Evolutionary conservation across 2,329 filamentous ascomycete species (phyloP).

Genomic region (Thelonectria rubi): DNA sequence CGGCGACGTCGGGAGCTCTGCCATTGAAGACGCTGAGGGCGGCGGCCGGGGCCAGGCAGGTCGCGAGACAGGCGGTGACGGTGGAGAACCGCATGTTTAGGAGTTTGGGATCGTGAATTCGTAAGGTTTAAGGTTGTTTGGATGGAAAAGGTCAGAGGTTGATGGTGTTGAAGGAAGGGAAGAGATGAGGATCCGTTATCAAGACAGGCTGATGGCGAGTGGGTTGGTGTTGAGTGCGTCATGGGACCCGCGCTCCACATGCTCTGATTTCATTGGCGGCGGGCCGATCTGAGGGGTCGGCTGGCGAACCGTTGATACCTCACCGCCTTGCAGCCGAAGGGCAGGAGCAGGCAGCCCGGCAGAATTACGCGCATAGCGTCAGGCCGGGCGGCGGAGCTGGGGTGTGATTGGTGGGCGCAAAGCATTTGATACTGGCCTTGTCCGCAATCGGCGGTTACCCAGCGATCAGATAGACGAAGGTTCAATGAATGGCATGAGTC

Average conservation of each 20-base stretch:
- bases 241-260: conserved; percentile 46
- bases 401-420: conserved; percentile 7
- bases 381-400: conserved; percentile 27
- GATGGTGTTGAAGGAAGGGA: conserved; percentile 23
- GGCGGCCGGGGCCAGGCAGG: conserved; percentile 56
- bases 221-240: conserved; percentile 48
- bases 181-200: conserved; percentile 36
- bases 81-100: conserved; percentile 50
- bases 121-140: conserved; percentile 12
- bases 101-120: not conserved
- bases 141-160: conserved; percentile 21
- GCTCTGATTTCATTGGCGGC: conserved; percentile 38
- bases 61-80: conserved; percentile 57
- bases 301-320: conserved; percentile 38
- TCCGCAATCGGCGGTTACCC: too few species aligned
- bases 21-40: conserved; percentile 54
- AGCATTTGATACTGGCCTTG: not conserved
- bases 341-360: conserved; percentile 10
- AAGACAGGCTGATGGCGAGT: conserved; percentile 39
- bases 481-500: too few species aligned
- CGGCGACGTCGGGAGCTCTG: conserved; percentile 50
- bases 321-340: conserved; percentile 35
- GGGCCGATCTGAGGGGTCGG: conserved; percentile 18
- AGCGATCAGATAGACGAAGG: too few species aligned
- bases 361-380: conserved; percentile 4